Evolutionary conservation across 495 filamentous ascomycete species (phyloP).

Genomic region (Neurospora terricola): DNA sequence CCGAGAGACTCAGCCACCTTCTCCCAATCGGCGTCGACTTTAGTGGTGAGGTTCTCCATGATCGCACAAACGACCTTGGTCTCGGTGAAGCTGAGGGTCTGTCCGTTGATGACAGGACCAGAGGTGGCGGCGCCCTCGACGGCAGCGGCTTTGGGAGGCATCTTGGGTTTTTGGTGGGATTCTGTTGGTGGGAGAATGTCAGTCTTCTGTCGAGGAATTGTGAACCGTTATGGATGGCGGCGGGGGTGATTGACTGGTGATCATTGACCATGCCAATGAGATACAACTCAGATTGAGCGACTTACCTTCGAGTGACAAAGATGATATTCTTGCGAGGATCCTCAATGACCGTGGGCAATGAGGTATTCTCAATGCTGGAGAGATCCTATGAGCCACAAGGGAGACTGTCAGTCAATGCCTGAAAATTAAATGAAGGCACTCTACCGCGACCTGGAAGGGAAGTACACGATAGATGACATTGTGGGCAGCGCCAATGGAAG

Average conservation of each 20-base stretch:
- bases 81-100: neutral
- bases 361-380: neutral
- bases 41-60: neutral
- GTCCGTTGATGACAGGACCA: neutral
- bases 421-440: neutral
- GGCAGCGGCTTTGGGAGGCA: constrained; percentile 1
- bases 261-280: neutral
- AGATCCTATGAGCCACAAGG: neutral
- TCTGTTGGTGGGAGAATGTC: neutral
- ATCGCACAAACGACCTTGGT: constrained; percentile 1
- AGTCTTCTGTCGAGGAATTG: neutral
- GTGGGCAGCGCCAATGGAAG: neutral
- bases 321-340: neutral
- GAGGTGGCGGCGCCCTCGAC: neutral
- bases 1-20: neutral
- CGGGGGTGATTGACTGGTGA: no score
- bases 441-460: neutral
- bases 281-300: neutral
- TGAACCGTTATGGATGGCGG: neutral
- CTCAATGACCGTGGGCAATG: neutral
- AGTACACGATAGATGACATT: neutral
- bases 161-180: neutral
- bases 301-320: neutral
- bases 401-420: neutral
- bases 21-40: constrained; percentile 7